Evolutionary conservation across 2,329 filamentous ascomycete genomes (phyloP), one percentile per base, ranked within the genome.

Genomic region (Cryphonectria naterciae): DNA sequence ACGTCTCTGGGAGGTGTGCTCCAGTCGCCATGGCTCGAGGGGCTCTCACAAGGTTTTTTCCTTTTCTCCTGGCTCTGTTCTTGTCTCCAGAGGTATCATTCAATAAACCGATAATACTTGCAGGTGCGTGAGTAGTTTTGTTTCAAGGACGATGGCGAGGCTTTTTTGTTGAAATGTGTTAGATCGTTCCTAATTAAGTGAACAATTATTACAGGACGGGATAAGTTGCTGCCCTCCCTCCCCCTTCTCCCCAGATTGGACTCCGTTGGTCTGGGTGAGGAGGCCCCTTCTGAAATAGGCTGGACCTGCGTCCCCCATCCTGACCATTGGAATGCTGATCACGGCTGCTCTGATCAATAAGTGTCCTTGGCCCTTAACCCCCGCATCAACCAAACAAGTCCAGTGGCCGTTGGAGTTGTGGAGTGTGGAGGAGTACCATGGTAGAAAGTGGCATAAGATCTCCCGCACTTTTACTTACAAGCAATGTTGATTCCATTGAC

Each of bases 1-100:
- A 80, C 11, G 77, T 80, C 68, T 81, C 78, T 22, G 76, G 75
- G 56, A 79, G 73, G 25, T 76, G 72, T 5, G 73, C 69, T 5
- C 68, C 15, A 56, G 68, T 39, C 10, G 54, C 28, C 54, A 35
- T 58, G 54, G n/a, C 25, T 28, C n/a, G 19, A 56, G 25, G 52
- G 52, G 52, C n/a, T 28, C 7, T 39, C 3, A 10, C 2, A 39
- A 11, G 37, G 8, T 11, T 11, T 39, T 39, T 1, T 39, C 32
- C 3, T 32, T 4, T 32, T 32, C 32, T 39, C 7, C 10, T 39
- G 37, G 11, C 10, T 1, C 11, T 39, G 11, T 13, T 39, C 2
- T 39, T 39, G 11, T 11, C 41, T 43, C 41, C 15, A 43, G 3
- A 17, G 13, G 5, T 17, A 17, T 43, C 41, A 39, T 13, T 43